These are phyloP conservation scores for Theobroma cacao DNA, from an alignment of 345 rosid species.

Conservation along the genomic window DNA sequence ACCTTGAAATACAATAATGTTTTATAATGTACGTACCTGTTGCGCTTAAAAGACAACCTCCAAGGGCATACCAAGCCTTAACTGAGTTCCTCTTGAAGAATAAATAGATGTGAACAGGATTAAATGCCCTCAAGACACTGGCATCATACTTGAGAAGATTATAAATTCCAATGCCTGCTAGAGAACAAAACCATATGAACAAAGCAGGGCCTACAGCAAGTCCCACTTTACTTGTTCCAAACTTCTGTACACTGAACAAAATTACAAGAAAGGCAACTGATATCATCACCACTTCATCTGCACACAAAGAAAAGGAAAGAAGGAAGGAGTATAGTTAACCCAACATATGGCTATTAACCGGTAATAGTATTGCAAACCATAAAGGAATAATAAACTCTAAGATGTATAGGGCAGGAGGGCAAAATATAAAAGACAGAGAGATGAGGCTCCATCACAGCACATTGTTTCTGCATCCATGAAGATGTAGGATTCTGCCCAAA, in stretches of 20 bases:
- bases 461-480: background rate
- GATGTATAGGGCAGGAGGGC: background rate
- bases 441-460: background rate
- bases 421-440: background rate
- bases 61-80: constrained; percentile 93
- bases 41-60: constrained; percentile 98
- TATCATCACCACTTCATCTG: constrained; percentile 94
- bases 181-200: constrained; percentile 94
- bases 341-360: constrained; percentile 11
- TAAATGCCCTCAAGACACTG: constrained; percentile 82
- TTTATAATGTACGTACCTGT: constrained; percentile 54
- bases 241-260: constrained; percentile 94
- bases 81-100: constrained; percentile 85
- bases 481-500: background rate
- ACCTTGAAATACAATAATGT: constrained; percentile 10
- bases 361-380: background rate
- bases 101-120: constrained; percentile 83
- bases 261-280: constrained; percentile 87
- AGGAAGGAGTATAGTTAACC: constrained; percentile 24
- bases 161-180: constrained; percentile 85
- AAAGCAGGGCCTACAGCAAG: constrained; percentile 92
- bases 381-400: background rate
- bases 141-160: constrained; percentile 75
- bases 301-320: constrained; percentile 33
- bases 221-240: constrained; percentile 98